Percentiles rank a stretch among this genome's conserved stretches.
Evolutionary conservation across 805 yeast genomes (phyloP).

Genomic region (Diddensiella santjacobensis): DNA sequence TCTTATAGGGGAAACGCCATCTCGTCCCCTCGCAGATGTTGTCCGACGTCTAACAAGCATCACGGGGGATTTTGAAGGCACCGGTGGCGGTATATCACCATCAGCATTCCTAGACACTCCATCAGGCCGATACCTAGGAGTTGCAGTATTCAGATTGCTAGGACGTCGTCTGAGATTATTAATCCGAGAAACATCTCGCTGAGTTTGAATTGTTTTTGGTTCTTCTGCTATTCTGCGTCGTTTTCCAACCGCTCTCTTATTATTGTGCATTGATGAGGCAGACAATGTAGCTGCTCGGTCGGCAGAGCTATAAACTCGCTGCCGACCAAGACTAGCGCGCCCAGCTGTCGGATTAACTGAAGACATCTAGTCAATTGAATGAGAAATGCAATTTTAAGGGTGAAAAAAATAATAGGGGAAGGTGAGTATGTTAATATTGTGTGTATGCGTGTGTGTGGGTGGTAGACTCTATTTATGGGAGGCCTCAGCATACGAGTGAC

Average conservation of each 20-base stretch:
- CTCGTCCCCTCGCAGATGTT: conserved; percentile 2
- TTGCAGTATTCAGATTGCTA: neutral
- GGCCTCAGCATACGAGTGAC: too few species aligned
- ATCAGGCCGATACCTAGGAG: neutral
- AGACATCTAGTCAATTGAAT: neutral
- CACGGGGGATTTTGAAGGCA: conserved; percentile 12
- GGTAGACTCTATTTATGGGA: neutral
- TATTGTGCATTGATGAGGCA: too few species aligned
- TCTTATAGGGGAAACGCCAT: conserved; percentile 12
- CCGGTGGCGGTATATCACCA: conserved; percentile 4
- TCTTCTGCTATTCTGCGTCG: neutral
- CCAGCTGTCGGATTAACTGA: neutral
- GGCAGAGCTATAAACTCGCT: neutral
- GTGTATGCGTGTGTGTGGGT: too few species aligned
- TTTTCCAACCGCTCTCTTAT: neutral
- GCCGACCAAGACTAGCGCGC: neutral
- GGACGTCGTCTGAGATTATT: neutral
- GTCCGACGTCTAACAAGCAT: conserved; percentile 18
- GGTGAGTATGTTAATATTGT: too few species aligned
- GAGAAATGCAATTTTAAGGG: neutral
- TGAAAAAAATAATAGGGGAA: neutral
- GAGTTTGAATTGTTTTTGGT: neutral
- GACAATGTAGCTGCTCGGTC: neutral
- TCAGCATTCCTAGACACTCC: neutral
- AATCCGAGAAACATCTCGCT: neutral